These are phyloP conservation scores for Radiomyces spectabilis DNA, from an alignment of 192 early-diverging fungal genomes.

Conservation along the genomic window DNA sequence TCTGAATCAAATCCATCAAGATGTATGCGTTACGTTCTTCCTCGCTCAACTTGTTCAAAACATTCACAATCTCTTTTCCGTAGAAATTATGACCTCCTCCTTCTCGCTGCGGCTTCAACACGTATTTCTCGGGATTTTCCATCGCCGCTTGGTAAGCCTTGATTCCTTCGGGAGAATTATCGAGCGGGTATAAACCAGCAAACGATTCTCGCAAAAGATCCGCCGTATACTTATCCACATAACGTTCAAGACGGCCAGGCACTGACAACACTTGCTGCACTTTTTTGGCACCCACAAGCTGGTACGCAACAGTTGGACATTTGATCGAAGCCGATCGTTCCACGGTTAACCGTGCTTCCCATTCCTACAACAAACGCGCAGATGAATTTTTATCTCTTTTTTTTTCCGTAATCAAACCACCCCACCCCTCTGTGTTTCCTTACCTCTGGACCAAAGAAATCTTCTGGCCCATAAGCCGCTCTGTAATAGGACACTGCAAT, in stretches of 20 bases:
- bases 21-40: slow-evolving; percentile 82
- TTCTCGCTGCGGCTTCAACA: slow-evolving; percentile 96
- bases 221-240: slow-evolving; percentile 41
- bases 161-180: slow-evolving; percentile 54
- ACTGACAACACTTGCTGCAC: slow-evolving; percentile 87
- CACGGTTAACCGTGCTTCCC: slow-evolving; percentile 80
- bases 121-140: slow-evolving; percentile 56
- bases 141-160: slow-evolving; percentile 62
- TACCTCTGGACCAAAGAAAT: slow-evolving; percentile 73
- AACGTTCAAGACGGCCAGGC: slow-evolving; percentile 77
- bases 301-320: slow-evolving; percentile 85
- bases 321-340: slow-evolving; percentile 81
- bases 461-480: slow-evolving; percentile 84
- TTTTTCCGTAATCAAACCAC: neutral
- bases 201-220: slow-evolving; percentile 63
- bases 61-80: slow-evolving; percentile 66
- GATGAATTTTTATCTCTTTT: neutral
- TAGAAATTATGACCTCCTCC: slow-evolving; percentile 97
- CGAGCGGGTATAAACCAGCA: slow-evolving; percentile 87
- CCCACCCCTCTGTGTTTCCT: neutral
- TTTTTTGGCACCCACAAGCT: slow-evolving; percentile 93
- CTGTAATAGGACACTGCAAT: slow-evolving; percentile 87
- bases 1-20: slow-evolving; percentile 90
- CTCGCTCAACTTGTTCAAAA: slow-evolving; percentile 42
- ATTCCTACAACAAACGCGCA: slow-evolving; percentile 52